Base-by-base conservation (phyloP, 2,329 filamentous ascomycete species). In the Beauveria scarabaeidicola region DNA sequence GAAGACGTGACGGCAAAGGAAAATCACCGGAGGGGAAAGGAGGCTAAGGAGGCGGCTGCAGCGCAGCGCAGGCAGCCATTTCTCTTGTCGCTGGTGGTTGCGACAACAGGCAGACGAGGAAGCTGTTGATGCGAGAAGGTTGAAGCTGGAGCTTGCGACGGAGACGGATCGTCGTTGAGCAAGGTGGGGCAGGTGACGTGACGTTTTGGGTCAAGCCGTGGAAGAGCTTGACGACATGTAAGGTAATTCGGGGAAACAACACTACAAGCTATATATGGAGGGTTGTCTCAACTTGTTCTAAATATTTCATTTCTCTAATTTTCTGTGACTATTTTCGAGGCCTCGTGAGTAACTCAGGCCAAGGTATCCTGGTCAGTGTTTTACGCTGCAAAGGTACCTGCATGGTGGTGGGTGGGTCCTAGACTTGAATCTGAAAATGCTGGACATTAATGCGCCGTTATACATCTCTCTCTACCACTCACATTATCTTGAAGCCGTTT, bases 31-130 rank as follows among this genome's bases (percentile, higher is more conserved):
- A 47, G 8, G 36, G 43, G 46, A 40, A 57, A 57, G 17, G 5
- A 38, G 52, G 47, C 41, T 61, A 58, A n/a, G 48, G n/a, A 36
- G 53, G 53, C 47, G 52, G 53, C 60, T 61, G 55, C 38, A 50
- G 46, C 21, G 38, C 60, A 51, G 11, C 46, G 53, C 60, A 69
- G 66, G 69, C 68, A 69, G 60, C 66, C 69, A 68, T 69, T 60
- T 52, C 57, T 29, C 48, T 46, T 25, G 11, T 53, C 17, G 25
- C 29, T 59, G 23, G 23, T 46, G 54, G 27, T 50, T 50, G 7
- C 25, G 43, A 29, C 41, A n/a, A 29, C 2, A 38, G 21, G 43
- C 53, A 47, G 53, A 47, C 41, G 53, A 56, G 43, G 19, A 25
- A 46, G 13, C 19, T 46, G 53, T 36, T 56, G 53, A 56, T 56